phyloP scores from a whole-genome alignment of 2,329 filamentous ascomycete genomes.

The Claviceps sp. region DNA sequence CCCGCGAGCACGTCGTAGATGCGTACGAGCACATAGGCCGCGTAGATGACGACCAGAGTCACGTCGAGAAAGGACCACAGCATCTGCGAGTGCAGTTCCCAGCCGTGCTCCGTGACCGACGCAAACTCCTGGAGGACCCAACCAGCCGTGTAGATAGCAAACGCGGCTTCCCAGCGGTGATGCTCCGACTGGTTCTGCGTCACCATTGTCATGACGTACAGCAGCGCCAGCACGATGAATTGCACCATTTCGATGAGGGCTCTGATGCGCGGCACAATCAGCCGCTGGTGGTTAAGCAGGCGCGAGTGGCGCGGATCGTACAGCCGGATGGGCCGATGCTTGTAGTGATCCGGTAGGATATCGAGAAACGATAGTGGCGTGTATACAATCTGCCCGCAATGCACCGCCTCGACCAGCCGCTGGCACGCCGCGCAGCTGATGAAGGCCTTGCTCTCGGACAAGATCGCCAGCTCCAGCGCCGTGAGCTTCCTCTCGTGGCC shows the following conservation, averaged over 20 bases:
- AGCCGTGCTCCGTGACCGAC: slow-evolving; percentile 50
- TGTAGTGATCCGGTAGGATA: slow-evolving; percentile 62
- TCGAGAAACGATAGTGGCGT: slow-evolving; percentile 58
- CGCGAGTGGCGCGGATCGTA: slow-evolving; percentile 55
- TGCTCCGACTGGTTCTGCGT: slow-evolving; percentile 33
- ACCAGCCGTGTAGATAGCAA: slow-evolving; percentile 50
- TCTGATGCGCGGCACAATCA: slow-evolving; percentile 55
- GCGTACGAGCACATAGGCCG: slow-evolving; percentile 46
- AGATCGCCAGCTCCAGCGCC: slow-evolving; percentile 57
- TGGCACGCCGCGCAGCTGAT: slow-evolving; percentile 53
- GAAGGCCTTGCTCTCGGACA: slow-evolving; percentile 57
- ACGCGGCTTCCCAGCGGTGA: slow-evolving; percentile 42
- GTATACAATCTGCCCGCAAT: slow-evolving; percentile 54
- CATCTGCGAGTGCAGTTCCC: slow-evolving; percentile 60
- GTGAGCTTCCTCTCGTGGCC: slow-evolving; percentile 44
- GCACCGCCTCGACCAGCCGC: slow-evolving; percentile 58
- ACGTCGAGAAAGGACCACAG: slow-evolving; percentile 64
- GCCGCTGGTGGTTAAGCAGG: slow-evolving; percentile 56
- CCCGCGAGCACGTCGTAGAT: slow-evolving; percentile 38
- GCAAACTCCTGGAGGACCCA: slow-evolving; percentile 56
- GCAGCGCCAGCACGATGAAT: slow-evolving; percentile 47
- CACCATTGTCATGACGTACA: slow-evolving; percentile 54
- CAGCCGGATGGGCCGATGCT: slow-evolving; percentile 53
- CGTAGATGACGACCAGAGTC: slow-evolving; percentile 52
- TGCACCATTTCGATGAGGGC: slow-evolving; percentile 53